Base-by-base conservation (phyloP, 352 stramenopile species). In the Pythium chondricola region DNA sequence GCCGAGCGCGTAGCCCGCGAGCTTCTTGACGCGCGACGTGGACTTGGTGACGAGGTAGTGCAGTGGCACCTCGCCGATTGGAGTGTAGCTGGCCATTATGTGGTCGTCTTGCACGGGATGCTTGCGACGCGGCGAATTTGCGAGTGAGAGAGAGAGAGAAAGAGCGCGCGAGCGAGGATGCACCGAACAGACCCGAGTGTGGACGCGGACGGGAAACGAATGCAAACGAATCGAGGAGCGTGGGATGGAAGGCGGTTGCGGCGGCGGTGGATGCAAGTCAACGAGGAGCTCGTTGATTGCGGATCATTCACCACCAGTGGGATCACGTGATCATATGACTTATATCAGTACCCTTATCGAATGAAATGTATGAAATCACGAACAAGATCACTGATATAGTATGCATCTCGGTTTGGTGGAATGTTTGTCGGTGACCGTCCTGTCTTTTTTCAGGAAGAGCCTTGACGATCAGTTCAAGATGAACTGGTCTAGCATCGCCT, bases 401-500 rank as follows among this genome's bases (percentile, higher is more conserved):
- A n/a, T n/a, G n/a, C n/a, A n/a, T n/a, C n/a, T n/a, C n/a, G n/a
- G n/a, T n/a, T n/a, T n/a, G n/a, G n/a, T n/a, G n/a, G n/a, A n/a
- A n/a, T 38, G 32, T n/a, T 38, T 38, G 32, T 38, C n/a, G 11
- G 6, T 16, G 11, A n/a, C 18, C 6, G 6, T n/a, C n/a, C 32
- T n/a, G n/a, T 38, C 13, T 42, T 21, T 25, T 42, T 35, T 8
- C 8, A 35, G n/a, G n/a, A n/a, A n/a, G n/a, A n/a, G n/a, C n/a
- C n/a, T n/a, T n/a, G n/a, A n/a, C n/a, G 39, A n/a, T 36, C 22
- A 46, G 7, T 18, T 17, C 18, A 58, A 17, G 16, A 65, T 33
- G 22, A 66, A 66, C 25, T 30, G 47, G 21, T 63, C 43, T 8
- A 67, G 43, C 47, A 67, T 35, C 44, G 43, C 42, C 44, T 52